Base-by-base conservation (phyloP, 345 rosid genomes). In the Citrus sp. region DNA sequence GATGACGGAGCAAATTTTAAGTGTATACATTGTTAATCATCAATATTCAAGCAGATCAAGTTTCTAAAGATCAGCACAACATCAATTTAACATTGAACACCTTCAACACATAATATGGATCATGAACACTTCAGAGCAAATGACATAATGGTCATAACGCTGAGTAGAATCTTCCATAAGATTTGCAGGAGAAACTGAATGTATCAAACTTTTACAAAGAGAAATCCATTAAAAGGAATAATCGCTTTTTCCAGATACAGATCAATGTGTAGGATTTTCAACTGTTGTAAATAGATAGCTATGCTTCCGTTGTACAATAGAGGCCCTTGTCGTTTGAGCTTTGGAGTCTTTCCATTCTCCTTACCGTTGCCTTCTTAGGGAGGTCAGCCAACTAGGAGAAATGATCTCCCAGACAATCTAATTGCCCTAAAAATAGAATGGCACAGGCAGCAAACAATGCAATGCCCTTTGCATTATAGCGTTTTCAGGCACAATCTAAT, bases 11-110 rank as follows among this genome's bases (percentile, higher is more conserved):
- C 38, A 74, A 72, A 9, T 37, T 80, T 64, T 7, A 75, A 70
- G 59, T 74, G 56, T 27, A 56, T 64, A 18, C 54, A 30, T 63
- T n/a, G n/a, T 40, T 72, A 66, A 61, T 67, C 78, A 76, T 68
- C 22, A 63, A 71, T 67, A 28, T 54, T 58, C 65, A 79, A 74
- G 42, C 27, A 62, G 40, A 62, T 9, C 30, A 25, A 25, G 25
- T 60, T 60, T 74, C 66, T 37, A 56, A 13, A 55, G 22, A 73
- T 59, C 32, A n/a, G 49, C 66, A 35, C 5, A 73, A n/a, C 42
- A 46, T 75, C 70, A 76, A 27, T 65, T 65, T 51, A 34, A 65
- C 46, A 22, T 49, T 32, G 37, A 65, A 76, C 54, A 66, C 35
- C 51, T 46, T 34, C 14, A 27, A 75, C 6, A 14, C 16, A 62